Base-by-base conservation (phyloP, 306 rosid species). In the Cercis canadensis region DNA sequence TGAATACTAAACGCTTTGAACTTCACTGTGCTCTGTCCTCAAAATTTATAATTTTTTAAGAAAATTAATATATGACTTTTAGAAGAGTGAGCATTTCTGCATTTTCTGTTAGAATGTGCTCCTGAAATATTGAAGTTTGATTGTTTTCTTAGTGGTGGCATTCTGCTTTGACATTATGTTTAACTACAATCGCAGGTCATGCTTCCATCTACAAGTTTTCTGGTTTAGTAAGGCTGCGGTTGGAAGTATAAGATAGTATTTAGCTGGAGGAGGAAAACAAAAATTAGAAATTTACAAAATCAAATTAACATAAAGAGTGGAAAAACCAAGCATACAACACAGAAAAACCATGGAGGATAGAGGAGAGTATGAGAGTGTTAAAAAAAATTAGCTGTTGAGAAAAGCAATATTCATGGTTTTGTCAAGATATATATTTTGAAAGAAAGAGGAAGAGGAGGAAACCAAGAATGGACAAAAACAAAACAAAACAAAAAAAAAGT, bases 191-290 rank as follows among this genome's bases (percentile, higher is more conserved):
- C 69, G 73, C 87, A 77, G 85, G 87, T 72, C 62, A 67, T 55
- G 73, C 68, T 81, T 76, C 79, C 77, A 58, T 76, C 83, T 65
- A 64, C 78, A 55, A 78, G 85, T 81, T 84, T 81, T 84, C 84
- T 64, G 77, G 74, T 79, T 57, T 73, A 51, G 53, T 57, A 76
- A 52, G 57, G 83, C 77, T 71, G 84, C 80, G 62, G 80, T 79
- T 44, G 80, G 82, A 81, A 78, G 56, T 69, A 58, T 61, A 57
- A 58, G 56, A 75, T 73, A 69, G 18, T 71, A 62, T 70, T 34
- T 65, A 53, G 62, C 66, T 74, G 70, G 72, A 52, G 47, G 73
- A 61, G 31, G 8, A 73, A 70, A 68, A 39, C 33, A 7, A 2
- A 62, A 14, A 13, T 21, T 63, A 64, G 46, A 64, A 70, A 37